Evolutionary conservation across 2,329 filamentous ascomycete species (phyloP).

Genomic region (Zymoseptoria tritici): DNA sequence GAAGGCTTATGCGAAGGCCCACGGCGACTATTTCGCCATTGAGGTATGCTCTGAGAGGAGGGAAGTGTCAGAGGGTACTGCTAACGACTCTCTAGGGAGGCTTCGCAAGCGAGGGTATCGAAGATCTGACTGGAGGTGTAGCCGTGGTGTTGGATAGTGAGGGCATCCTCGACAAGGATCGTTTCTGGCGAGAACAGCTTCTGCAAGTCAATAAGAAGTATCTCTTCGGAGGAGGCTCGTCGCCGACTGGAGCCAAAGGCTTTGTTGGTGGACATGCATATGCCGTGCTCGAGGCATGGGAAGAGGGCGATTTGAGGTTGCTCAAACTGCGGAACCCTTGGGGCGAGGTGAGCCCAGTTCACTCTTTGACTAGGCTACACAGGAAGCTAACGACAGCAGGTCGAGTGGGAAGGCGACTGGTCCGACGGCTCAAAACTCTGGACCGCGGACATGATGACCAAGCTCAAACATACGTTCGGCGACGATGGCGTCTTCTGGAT

Average conservation of each 20-base stretch:
- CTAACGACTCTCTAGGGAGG: constrained; percentile 58
- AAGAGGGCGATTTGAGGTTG: constrained; percentile 37
- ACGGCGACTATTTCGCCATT: constrained; percentile 70
- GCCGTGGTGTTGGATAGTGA: constrained; percentile 61
- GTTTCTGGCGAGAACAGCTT: constrained; percentile 77
- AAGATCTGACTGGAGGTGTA: constrained; percentile 54
- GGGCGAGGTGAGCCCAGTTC: constrained; percentile 50
- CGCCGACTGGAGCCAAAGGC: constrained; percentile 36
- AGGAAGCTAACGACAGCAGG: neutral
- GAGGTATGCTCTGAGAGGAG: constrained; percentile 52
- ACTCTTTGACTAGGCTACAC: neutral
- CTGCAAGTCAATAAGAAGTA: constrained; percentile 75
- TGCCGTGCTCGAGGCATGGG: constrained; percentile 48
- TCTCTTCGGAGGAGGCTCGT: constrained; percentile 59
- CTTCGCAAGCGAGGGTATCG: constrained; percentile 57
- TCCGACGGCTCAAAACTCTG: constrained; percentile 77
- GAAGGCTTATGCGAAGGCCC: constrained; percentile 78
- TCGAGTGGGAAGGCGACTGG: constrained; percentile 75
- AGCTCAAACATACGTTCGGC: constrained; percentile 41
- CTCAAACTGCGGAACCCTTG: constrained; percentile 62
- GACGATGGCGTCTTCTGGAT: constrained; percentile 50
- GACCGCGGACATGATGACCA: constrained; percentile 70
- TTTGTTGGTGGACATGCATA: constrained; percentile 56
- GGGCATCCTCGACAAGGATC: constrained; percentile 69
- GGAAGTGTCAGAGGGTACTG: neutral